phyloP scores from a whole-genome alignment of 2,329 filamentous ascomycete species.

The Aspergillus sp. region DNA sequence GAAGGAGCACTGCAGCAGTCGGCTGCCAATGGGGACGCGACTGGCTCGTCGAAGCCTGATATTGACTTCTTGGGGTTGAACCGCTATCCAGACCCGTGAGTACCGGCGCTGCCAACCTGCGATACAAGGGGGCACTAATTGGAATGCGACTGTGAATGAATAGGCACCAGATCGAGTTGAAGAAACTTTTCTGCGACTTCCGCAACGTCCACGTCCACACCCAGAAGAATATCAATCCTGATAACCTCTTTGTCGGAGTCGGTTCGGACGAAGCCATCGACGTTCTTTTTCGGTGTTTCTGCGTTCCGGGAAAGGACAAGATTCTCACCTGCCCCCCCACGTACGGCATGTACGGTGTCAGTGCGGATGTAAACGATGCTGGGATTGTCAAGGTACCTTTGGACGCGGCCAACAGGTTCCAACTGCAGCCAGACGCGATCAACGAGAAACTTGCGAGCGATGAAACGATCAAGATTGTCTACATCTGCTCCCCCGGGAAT shows the following conservation, averaged over 20 bases:
- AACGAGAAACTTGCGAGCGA: constrained; percentile 56
- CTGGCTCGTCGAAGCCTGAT: constrained; percentile 43
- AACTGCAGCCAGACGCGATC: constrained; percentile 63
- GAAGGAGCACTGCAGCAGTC: constrained; percentile 43
- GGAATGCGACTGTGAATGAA: background rate
- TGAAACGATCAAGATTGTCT: constrained; percentile 71
- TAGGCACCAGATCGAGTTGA: constrained; percentile 75
- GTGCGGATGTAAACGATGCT: constrained; percentile 89
- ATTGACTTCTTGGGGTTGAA: constrained; percentile 76
- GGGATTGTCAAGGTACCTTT: constrained; percentile 79
- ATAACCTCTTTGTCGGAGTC: constrained; percentile 87
- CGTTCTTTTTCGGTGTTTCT: constrained; percentile 87
- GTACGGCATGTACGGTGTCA: constrained; percentile 97
- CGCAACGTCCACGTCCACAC: constrained; percentile 80
- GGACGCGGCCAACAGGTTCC: constrained; percentile 62
- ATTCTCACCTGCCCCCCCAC: constrained; percentile 94
- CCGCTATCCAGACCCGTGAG: constrained; percentile 80
- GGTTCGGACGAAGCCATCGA: constrained; percentile 97
- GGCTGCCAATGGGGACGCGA: constrained; percentile 30
- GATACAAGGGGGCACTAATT: background rate
- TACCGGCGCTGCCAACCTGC: constrained; percentile 3
- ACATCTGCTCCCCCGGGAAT: constrained; percentile 92
- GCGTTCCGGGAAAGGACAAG: constrained; percentile 73
- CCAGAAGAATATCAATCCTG: constrained; percentile 60
- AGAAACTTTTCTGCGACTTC: constrained; percentile 75